Base-by-base conservation (phyloP, 2,329 filamentous ascomycete genomes). In the Talaromyces funiculosus region DNA sequence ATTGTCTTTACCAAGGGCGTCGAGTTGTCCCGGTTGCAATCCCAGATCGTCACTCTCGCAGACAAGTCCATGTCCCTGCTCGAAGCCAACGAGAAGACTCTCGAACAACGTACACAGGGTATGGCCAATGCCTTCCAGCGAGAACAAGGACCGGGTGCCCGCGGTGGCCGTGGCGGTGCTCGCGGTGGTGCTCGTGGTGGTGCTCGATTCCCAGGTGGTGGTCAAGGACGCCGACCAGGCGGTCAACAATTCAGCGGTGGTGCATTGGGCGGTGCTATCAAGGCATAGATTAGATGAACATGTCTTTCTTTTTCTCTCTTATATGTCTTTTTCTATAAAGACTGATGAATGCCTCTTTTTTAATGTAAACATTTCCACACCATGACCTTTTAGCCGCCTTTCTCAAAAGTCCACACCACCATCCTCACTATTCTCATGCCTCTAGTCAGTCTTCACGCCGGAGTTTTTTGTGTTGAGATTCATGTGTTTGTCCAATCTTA, bases 1-100 rank as follows among this genome's bases (percentile, higher is more conserved):
- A 91, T 99, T 78, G 94, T 97, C 80, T 99, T 99, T 90, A 89
- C 94, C 78, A 97, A 99, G 87, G 95, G 94, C 62, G 94, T 99
- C 64, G 95, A 99, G 83, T 86, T 99, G 66, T 96, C 91, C 72
- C 87, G 95, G 68, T 86, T 99, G 66, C 94, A 99, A 80, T 96
- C 90, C 75, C 83, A 99, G 72, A 92, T 95, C 33, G 87, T 99
- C 66, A 94, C 92, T 9, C 83, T 99, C 57, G 91, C 90, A 62
- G 94, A 99, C 81, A 99, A 97, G 84, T 93, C 94, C 61, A 96
- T 92, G 73, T 86, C 88, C 57, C 88, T 99, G 63, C 96, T 97
- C 73, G 95, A 99, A 83, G 88, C 88, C 68, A 99, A 99, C 80
- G 94, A 99, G 82, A 88, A 95, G 76, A 96, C 93, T 24, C 84